Evolutionary conservation across 768 basidiomycete genomes (phyloP).

Genomic region (Mycena belliarum): DNA sequence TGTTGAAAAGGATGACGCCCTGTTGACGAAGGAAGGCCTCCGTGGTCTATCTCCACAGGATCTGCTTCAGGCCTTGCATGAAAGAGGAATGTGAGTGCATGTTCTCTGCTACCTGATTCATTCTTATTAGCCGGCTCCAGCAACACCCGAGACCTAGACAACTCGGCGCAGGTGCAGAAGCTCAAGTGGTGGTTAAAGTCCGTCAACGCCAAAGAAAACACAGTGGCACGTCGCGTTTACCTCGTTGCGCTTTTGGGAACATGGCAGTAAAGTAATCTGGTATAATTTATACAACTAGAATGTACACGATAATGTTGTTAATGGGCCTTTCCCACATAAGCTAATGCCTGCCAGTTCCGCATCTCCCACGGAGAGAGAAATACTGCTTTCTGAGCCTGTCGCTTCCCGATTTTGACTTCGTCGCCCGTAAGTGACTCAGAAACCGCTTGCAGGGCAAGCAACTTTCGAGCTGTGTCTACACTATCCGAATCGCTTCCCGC

Average conservation of each 20-base stretch:
- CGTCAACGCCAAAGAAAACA: constrained; percentile 39
- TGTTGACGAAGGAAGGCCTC: constrained; percentile 53
- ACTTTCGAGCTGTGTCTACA: constrained; percentile 38
- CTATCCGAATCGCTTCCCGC: constrained; percentile 29
- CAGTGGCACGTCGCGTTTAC: constrained; percentile 50
- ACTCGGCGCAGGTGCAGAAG: constrained; percentile 48
- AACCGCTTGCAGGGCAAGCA: constrained; percentile 54
- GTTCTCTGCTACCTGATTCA: not conserved
- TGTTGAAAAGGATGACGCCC: constrained; percentile 62
- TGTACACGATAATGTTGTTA: constrained; percentile 21
- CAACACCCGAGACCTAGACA: constrained; percentile 38
- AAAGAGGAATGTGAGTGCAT: constrained; percentile 73
- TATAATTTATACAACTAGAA: constrained; percentile 10
- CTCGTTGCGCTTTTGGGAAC: constrained; percentile 36
- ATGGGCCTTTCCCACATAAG: constrained; percentile 44
- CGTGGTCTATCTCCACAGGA: constrained; percentile 53
- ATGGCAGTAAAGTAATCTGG: not conserved
- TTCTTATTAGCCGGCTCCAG: constrained; percentile 23
- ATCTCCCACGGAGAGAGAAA: constrained; percentile 57
- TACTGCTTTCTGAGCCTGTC: constrained; percentile 61
- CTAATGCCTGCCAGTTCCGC: constrained; percentile 61
- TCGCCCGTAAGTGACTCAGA: constrained; percentile 32
- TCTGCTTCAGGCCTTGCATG: constrained; percentile 65
- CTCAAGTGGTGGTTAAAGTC: constrained; percentile 68
- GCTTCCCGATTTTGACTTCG: constrained; percentile 33